phyloP scores from a whole-genome alignment of 1,284 basidiomycete species.

The Xanthoconium separans region DNA sequence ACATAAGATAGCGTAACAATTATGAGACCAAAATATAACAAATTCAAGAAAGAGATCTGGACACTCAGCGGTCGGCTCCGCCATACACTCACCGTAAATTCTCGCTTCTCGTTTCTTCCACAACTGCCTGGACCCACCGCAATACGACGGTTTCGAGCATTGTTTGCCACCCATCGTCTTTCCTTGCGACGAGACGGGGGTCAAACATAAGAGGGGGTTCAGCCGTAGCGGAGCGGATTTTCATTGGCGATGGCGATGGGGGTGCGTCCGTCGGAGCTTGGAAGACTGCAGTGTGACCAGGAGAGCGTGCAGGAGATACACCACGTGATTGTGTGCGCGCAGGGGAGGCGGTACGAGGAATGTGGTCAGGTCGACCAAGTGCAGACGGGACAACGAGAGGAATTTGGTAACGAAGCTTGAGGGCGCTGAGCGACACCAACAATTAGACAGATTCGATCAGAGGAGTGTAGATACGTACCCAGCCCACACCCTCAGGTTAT shows the following conservation, averaged over 20 bases:
- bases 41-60: constrained; percentile 1
- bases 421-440: constrained; percentile 49
- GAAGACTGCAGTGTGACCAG: constrained; percentile 6
- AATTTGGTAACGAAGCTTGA: constrained; percentile 78
- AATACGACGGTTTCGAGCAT: constrained; percentile 68
- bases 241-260: constrained; percentile 16
- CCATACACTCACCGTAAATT: constrained; percentile 25
- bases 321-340: constrained; percentile 21
- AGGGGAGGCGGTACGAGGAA: constrained; percentile 26
- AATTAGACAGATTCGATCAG: background rate
- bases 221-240: constrained; percentile 20
- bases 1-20: constrained; percentile 11
- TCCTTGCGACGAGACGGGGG: constrained; percentile 67
- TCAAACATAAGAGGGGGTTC: constrained; percentile 57
- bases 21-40: constrained; percentile 10
- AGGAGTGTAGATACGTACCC: constrained; percentile 51
- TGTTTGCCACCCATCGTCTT: constrained; percentile 75
- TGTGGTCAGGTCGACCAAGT: constrained; percentile 30
- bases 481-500: constrained; percentile 80
- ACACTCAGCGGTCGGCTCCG: background rate
- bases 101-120: constrained; percentile 61
- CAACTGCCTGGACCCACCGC: constrained; percentile 67
- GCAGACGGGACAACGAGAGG: constrained; percentile 57
- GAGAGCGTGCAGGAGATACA: constrained; percentile 24
- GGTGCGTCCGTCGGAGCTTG: constrained; percentile 7